Percentiles rank a stretch among this genome's conserved stretches.
These are phyloP conservation scores for Sicyos baderoa DNA, from an alignment of 306 rosid species.

Conservation along the genomic window DNA sequence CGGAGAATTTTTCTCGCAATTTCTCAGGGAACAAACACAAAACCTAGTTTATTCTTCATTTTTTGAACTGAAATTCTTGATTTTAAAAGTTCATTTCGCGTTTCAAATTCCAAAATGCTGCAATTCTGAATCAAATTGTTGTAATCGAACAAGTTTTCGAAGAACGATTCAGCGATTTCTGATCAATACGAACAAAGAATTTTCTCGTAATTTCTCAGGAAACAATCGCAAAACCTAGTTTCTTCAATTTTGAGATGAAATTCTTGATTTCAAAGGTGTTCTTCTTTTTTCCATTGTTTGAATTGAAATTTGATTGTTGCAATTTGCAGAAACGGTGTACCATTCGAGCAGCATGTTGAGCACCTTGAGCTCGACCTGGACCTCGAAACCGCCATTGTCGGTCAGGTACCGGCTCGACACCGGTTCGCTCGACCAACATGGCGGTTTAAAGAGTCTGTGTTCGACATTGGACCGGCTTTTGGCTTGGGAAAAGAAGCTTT, in stretches of 20 bases:
- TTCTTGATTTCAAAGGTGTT: background rate
- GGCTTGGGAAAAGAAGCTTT: conserved; percentile 99
- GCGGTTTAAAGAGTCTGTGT: conserved; percentile 72
- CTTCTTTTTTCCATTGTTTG: conserved; percentile 9
- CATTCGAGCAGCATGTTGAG: conserved; percentile 84
- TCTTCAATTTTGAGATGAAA: background rate
- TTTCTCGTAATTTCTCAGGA: conserved; percentile 19
- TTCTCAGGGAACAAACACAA: too few species aligned
- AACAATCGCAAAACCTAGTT: conserved; percentile 10
- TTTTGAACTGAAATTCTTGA: too few species aligned
- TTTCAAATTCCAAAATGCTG: background rate
- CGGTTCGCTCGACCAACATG: conserved; percentile 45
- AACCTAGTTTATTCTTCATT: too few species aligned
- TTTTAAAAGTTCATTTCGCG: background rate
- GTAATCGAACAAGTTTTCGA: background rate
- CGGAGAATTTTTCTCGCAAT: too few species aligned
- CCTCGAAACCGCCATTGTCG: conserved; percentile 87
- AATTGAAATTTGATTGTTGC: background rate
- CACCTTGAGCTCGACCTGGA: conserved; percentile 90
- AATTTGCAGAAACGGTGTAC: conserved; percentile 77
- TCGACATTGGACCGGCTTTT: conserved; percentile 75
- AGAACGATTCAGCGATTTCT: background rate
- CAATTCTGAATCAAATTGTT: background rate
- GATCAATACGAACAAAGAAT: background rate
- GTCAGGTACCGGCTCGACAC: conserved; percentile 79